These are phyloP conservation scores for Auriscalpium microsporum DNA, from an alignment of 768 basidiomycete genomes.

Conservation along the genomic window DNA sequence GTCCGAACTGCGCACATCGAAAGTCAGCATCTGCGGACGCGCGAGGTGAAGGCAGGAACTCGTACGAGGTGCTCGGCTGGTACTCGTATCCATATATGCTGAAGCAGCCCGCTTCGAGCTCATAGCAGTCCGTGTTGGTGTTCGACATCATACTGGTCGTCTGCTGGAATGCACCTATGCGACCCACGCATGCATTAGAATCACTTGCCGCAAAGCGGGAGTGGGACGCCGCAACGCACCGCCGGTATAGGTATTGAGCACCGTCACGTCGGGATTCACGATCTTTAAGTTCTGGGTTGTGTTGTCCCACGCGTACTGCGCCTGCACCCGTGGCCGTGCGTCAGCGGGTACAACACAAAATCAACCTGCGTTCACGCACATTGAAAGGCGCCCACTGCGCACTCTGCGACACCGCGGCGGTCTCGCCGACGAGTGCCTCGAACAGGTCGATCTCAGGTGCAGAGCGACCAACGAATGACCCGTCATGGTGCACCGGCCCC, in stretches of 20 bases:
- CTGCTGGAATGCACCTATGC: constrained; percentile 46
- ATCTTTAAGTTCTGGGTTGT: constrained; percentile 52
- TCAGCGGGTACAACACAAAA: not conserved
- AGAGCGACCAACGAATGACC: constrained; percentile 64
- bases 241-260: constrained; percentile 59
- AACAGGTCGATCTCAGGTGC: constrained; percentile 91
- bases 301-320: constrained; percentile 61
- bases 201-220: too few species aligned
- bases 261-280: constrained; percentile 41
- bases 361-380: not conserved
- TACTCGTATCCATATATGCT: constrained; percentile 77
- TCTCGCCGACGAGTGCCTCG: constrained; percentile 63
- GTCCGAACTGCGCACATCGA: not conserved
- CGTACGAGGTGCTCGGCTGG: constrained; percentile 11
- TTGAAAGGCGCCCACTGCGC: constrained; percentile 65
- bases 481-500: constrained; percentile 71
- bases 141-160: constrained; percentile 65
- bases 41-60: constrained; percentile 12
- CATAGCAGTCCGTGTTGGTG: constrained; percentile 68
- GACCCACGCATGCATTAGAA: constrained; percentile 11
- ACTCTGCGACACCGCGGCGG: constrained; percentile 69
- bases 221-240: constrained; percentile 20
- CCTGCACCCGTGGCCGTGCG: constrained; percentile 58
- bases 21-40: not conserved
- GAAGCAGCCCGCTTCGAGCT: constrained; percentile 49